These are phyloP conservation scores for Paramecium pentaurelia DNA, from an alignment of 73 alveolate genomes.

Conservation along the genomic window DNA sequence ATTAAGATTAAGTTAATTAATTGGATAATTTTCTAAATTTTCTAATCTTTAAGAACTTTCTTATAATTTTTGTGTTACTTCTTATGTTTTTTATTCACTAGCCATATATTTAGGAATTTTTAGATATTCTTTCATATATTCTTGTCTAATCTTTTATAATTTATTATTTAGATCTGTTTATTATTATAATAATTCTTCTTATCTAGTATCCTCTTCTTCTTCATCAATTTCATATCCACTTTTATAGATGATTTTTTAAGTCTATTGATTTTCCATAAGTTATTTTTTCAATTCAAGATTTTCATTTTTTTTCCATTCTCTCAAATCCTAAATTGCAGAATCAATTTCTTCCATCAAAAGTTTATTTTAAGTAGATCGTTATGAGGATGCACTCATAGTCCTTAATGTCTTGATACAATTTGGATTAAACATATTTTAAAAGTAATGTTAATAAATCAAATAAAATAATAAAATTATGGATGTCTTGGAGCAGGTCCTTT, in stretches of 20 bases:
- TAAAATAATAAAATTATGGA: conserved; percentile 30
- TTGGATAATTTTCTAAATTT: background rate
- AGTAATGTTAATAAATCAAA: background rate
- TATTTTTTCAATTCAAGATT: background rate
- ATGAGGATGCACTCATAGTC: background rate
- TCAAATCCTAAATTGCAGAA: background rate
- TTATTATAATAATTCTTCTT: background rate
- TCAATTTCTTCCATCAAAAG: background rate
- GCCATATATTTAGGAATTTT: conserved; percentile 8
- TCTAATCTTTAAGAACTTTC: conserved; percentile 9
- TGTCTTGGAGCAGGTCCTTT: conserved; percentile 36
- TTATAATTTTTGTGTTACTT: background rate
- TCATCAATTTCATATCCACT: conserved; percentile 40
- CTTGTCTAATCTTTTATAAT: background rate
- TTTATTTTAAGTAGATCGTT: background rate
- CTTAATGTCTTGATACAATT: background rate
- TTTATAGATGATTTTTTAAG: background rate
- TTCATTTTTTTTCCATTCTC: conserved; percentile 21
- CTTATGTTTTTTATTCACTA: conserved; percentile 9
- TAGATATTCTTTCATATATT: background rate
- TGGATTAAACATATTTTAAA: background rate
- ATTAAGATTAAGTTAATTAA: background rate
- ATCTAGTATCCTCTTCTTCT: background rate
- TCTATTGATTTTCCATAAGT: background rate
- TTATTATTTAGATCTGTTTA: background rate